These are phyloP conservation scores for Limnanthes douglasii DNA, from an alignment of 345 rosid species.

Conservation along the genomic window DNA sequence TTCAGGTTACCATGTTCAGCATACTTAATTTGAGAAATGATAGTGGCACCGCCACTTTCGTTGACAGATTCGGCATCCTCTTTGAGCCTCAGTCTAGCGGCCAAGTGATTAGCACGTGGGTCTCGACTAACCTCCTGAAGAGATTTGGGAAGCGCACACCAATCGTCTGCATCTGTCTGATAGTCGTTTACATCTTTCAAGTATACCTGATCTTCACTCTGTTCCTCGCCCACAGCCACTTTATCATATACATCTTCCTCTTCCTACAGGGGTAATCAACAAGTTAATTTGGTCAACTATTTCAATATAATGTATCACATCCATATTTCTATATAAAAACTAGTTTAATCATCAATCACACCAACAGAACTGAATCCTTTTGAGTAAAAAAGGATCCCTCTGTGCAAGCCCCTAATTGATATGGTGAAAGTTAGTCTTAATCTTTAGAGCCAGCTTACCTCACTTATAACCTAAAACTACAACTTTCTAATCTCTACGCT, in stretches of 20 bases:
- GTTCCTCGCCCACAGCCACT: constrained; percentile 38
- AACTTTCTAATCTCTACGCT: not conserved
- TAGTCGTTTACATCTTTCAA: constrained; percentile 34
- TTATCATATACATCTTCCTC: constrained; percentile 64
- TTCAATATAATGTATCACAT: too few relatives aligned
- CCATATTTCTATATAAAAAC: too few relatives aligned
- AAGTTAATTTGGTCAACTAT: not conserved
- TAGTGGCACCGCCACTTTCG: not conserved
- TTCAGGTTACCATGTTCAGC: constrained; percentile 39
- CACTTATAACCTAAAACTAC: too few relatives aligned
- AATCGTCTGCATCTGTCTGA: constrained; percentile 29
- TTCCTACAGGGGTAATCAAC: constrained; percentile 29
- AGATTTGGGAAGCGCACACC: constrained; percentile 29
- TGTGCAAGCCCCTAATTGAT: too few relatives aligned
- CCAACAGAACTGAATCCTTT: too few relatives aligned
- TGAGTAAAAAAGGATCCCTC: too few relatives aligned
- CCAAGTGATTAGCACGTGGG: constrained; percentile 56
- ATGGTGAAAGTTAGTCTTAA: too few relatives aligned
- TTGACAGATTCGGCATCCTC: constrained; percentile 68
- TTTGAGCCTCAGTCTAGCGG: constrained; percentile 53
- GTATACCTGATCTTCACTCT: constrained; percentile 20
- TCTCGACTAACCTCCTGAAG: constrained; percentile 30
- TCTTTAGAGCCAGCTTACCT: too few relatives aligned
- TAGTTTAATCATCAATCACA: too few relatives aligned
- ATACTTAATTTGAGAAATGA: too few relatives aligned